A percentile compares a stretch with the other conserved stretches of the same genome.
Conservation (phyloP, 2,329 filamentous ascomycete species). For the Penicillium sp. region DNA sequence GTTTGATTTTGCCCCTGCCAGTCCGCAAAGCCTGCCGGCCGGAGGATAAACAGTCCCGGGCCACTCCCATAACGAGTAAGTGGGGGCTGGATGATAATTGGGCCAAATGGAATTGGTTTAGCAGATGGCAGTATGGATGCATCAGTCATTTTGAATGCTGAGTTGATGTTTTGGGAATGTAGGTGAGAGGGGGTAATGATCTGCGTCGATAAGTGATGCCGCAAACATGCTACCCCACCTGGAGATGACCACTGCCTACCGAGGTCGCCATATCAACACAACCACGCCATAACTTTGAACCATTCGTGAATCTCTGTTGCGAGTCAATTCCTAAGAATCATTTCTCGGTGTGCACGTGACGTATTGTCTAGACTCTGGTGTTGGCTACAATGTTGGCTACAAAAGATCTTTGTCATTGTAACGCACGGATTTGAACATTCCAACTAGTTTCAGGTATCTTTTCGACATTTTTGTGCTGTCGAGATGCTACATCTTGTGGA, state of each 20-base stretch:
- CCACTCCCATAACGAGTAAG: conserved; percentile 52
- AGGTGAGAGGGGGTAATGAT: neutral
- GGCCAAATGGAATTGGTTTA: conserved; percentile 3
- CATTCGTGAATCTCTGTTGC: no score
- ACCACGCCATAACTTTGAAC: no score
- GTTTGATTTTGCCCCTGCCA: conserved; percentile 35
- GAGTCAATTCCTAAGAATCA: no score
- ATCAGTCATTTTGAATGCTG: neutral
- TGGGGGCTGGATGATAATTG: conserved; percentile 37
- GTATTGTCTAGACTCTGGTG: no score
- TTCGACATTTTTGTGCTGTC: neutral
- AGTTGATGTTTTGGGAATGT: neutral
- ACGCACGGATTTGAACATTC: no score
- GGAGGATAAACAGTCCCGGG: conserved; percentile 50
- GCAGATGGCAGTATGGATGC: conserved; percentile 4
- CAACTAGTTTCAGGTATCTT: no score
- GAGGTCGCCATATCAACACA: no score
- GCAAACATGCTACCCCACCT: no score
- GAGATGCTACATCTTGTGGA: conserved; percentile 52
- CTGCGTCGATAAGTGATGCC: neutral
- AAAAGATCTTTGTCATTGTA: no score
- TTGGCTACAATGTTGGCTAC: no score
- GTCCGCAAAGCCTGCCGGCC: conserved; percentile 34
- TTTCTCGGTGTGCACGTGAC: no score
- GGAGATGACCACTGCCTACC: no score